Conservation (phyloP, 108 stramenopile genomes). For the Fragilaria crotonensis region DNA sequence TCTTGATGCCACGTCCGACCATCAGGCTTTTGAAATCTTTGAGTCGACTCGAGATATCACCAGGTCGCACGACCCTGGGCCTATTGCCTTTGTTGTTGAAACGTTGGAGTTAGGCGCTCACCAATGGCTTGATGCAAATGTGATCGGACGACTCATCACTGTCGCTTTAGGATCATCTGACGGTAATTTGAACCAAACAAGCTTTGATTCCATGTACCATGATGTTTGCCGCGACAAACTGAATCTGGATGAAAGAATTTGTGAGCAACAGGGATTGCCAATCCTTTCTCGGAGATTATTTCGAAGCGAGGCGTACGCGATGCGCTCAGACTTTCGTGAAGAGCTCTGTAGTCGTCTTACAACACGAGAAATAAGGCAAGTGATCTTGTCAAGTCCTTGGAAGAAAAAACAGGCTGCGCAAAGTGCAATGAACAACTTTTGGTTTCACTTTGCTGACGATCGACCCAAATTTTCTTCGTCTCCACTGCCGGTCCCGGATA, state of each 20-base stretch:
- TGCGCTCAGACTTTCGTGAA: background rate
- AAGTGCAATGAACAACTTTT: background rate
- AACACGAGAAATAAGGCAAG: background rate
- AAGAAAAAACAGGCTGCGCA: background rate
- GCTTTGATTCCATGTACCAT: background rate
- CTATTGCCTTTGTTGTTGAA: constrained; percentile 10
- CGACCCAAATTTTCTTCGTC: background rate
- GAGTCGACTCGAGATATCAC: too few species aligned
- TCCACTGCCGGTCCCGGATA: background rate
- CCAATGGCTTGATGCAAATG: constrained; percentile 15
- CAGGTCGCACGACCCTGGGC: too few species aligned
- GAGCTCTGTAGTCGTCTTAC: background rate
- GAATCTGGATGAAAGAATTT: background rate
- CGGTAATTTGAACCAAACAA: constrained; percentile 3
- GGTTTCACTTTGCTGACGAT: background rate
- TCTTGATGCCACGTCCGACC: too few species aligned
- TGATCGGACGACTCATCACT: constrained; percentile 18
- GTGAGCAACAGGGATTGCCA: background rate
- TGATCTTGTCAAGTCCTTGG: background rate
- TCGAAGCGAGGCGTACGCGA: background rate
- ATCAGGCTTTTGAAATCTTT: too few species aligned
- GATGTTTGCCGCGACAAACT: background rate
- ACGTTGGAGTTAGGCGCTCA: constrained; percentile 8
- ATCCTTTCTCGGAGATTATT: background rate
- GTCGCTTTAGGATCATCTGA: constrained; percentile 18